Evolutionary conservation across 2,329 filamentous ascomycete genomes (phyloP).

Genomic region (Rutstroemia sp.): DNA sequence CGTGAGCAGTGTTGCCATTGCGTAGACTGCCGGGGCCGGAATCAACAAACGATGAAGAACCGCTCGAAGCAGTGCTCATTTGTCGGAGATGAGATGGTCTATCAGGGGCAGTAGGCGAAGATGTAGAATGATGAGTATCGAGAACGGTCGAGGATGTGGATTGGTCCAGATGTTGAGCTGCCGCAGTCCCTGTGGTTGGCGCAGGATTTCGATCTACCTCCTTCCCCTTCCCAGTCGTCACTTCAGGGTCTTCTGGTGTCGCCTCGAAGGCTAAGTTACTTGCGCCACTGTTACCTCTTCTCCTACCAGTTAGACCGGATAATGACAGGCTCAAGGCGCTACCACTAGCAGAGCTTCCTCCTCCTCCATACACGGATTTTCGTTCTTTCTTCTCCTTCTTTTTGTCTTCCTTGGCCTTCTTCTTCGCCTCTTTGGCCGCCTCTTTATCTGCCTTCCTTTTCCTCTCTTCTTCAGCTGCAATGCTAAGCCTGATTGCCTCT

Average conservation of each 20-base stretch:
- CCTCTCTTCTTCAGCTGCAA: constrained; percentile 92
- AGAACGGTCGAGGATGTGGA: constrained; percentile 14
- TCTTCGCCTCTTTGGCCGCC: constrained; percentile 74
- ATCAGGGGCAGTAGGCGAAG: constrained; percentile 41
- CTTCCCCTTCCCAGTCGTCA: constrained; percentile 53
- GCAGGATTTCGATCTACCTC: constrained; percentile 48
- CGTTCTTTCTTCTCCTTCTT: constrained; percentile 52
- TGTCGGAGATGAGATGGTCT: constrained; percentile 69
- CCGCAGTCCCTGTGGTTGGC: constrained; percentile 7
- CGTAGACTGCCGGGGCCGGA: constrained; percentile 45
- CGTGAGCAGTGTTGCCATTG: constrained; percentile 27
- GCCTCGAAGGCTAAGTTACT: constrained; percentile 54
- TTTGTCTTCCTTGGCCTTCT: constrained; percentile 74
- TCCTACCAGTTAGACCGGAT: constrained; percentile 37
- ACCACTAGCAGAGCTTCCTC: constrained; percentile 47
- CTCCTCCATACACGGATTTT: constrained; percentile 42
- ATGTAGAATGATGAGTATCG: constrained; percentile 38
- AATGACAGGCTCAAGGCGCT: constrained; percentile 58
- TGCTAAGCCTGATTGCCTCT: constrained; percentile 83
- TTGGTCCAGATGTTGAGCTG: constrained; percentile 19
- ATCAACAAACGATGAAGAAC: constrained; percentile 69
- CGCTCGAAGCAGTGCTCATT: constrained; percentile 80
- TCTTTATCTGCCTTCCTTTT: constrained; percentile 79
- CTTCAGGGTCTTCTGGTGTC: constrained; percentile 38
- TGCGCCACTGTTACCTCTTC: constrained; percentile 49